These are phyloP conservation scores for Xylariaceae sp. DNA, from an alignment of 2,329 filamentous ascomycete genomes.

Conservation along the genomic window DNA sequence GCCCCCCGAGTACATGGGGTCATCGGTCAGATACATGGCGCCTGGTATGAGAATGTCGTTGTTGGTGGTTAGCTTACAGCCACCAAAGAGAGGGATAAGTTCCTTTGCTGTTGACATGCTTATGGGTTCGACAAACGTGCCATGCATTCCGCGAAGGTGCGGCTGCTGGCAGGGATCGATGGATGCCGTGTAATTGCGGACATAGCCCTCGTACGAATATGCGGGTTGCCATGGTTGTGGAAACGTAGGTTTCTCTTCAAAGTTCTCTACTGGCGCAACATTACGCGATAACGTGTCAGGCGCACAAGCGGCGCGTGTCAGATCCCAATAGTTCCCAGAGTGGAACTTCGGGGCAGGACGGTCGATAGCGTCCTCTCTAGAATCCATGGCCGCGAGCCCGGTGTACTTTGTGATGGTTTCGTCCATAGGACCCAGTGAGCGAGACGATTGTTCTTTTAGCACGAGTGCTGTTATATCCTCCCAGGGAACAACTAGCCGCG, in stretches of 20 bases:
- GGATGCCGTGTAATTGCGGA: conserved; percentile 63
- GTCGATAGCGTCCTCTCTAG: conserved; percentile 14
- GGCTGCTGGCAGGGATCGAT: conserved; percentile 53
- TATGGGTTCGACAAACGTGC: conserved; percentile 60
- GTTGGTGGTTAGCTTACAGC: conserved; percentile 65
- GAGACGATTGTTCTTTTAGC: conserved; percentile 47
- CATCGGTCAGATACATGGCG: conserved; percentile 66
- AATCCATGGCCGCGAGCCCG: conserved; percentile 35
- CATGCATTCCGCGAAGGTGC: conserved; percentile 53
- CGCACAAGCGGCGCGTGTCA: conserved; percentile 56
- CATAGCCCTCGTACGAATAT: conserved; percentile 51
- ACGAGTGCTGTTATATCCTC: conserved; percentile 56
- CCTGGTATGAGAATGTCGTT: conserved; percentile 68
- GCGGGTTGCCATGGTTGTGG: conserved; percentile 32
- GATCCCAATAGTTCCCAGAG: conserved; percentile 55
- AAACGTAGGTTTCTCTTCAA: conserved; percentile 41
- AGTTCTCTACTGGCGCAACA: conserved; percentile 39
- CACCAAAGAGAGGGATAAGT: conserved; percentile 64
- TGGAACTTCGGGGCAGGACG: conserved; percentile 48
- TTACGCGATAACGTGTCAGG: conserved; percentile 56
- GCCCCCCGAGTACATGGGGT: conserved; percentile 65
- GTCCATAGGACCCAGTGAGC: conserved; percentile 46
- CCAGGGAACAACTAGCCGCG: conserved; percentile 59
- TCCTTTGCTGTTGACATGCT: conserved; percentile 56
- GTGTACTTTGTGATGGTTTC: conserved; percentile 49